A percentile compares a stretch with the other conserved stretches of the same genome.
These are phyloP conservation scores for Elongisporangium anandrum DNA, from an alignment of 352 stramenopile genomes.

Conservation along the genomic window DNA sequence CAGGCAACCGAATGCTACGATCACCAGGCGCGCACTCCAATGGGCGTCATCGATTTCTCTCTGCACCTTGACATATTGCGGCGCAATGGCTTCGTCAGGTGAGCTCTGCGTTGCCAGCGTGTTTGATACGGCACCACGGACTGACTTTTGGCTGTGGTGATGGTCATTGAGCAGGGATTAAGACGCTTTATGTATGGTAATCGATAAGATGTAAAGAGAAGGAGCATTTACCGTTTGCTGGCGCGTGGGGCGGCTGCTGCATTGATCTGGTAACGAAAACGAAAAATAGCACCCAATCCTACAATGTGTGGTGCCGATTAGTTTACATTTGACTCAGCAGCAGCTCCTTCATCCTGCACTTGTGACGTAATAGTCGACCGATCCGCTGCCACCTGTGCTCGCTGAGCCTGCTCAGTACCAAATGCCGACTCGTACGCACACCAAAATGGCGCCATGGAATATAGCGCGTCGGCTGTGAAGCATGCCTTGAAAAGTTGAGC, in stretches of 20 bases:
- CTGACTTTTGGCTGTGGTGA: neutral
- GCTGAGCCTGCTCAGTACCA: conserved; percentile 18
- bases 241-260: neutral
- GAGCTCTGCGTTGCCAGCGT: no score
- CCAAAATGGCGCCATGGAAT: conserved; percentile 32
- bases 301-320: neutral
- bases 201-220: neutral
- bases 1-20: neutral
- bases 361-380: no score
- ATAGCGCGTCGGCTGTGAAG: conserved; percentile 23
- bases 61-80: no score
- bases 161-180: neutral
- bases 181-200: neutral
- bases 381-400: conserved; percentile 5
- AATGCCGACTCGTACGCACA: conserved; percentile 46
- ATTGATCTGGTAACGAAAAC: neutral
- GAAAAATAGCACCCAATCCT: neutral
- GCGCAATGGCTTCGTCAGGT: neutral
- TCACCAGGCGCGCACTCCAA: neutral
- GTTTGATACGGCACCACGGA: no score
- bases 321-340: no score
- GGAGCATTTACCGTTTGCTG: neutral
- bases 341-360: no score
- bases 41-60: neutral
- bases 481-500: conserved; percentile 27